phyloP scores from a whole-genome alignment of 805 yeast genomes.

The Tetrapisispora namnaoensis region DNA sequence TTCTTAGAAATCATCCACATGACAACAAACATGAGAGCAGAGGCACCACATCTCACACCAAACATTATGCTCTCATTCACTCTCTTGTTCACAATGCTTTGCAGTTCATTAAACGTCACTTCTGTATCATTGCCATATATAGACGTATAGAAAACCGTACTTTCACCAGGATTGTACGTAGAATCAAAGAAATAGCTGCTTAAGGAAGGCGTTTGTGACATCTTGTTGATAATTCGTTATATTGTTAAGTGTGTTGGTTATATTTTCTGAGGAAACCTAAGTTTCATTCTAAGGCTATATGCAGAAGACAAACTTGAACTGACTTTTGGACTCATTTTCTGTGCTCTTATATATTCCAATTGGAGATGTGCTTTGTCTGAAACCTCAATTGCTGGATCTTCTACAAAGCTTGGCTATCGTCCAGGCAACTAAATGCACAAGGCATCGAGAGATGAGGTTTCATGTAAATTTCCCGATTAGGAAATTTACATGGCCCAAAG shows the following conservation, averaged over 20 bases:
- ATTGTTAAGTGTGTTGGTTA: too few relatives aligned
- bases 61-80: slow-evolving; percentile 37
- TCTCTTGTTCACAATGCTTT: slow-evolving; percentile 27
- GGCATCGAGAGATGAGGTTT: slow-evolving; percentile 12
- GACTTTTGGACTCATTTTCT: too few relatives aligned
- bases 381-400: neutral
- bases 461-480: slow-evolving; percentile 5
- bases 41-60: slow-evolving; percentile 53
- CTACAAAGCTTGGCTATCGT: neutral
- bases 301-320: too few relatives aligned
- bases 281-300: too few relatives aligned
- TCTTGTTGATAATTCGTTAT: neutral
- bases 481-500: slow-evolving; percentile 1
- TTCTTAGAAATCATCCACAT: slow-evolving; percentile 43
- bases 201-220: slow-evolving; percentile 4
- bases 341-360: neutral
- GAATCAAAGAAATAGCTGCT: slow-evolving; percentile 14
- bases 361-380: neutral
- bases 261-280: too few relatives aligned
- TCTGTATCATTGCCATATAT: slow-evolving; percentile 31
- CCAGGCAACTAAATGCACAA: neutral
- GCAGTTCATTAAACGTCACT: slow-evolving; percentile 35
- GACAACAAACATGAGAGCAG: slow-evolving; percentile 36
- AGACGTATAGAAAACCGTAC: slow-evolving; percentile 34
- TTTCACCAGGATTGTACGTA: slow-evolving; percentile 19